A percentile compares a stretch with the other conserved stretches of the same genome.
phyloP scores from a whole-genome alignment of 2,329 filamentous ascomycete species.

The Didymella sp. region DNA sequence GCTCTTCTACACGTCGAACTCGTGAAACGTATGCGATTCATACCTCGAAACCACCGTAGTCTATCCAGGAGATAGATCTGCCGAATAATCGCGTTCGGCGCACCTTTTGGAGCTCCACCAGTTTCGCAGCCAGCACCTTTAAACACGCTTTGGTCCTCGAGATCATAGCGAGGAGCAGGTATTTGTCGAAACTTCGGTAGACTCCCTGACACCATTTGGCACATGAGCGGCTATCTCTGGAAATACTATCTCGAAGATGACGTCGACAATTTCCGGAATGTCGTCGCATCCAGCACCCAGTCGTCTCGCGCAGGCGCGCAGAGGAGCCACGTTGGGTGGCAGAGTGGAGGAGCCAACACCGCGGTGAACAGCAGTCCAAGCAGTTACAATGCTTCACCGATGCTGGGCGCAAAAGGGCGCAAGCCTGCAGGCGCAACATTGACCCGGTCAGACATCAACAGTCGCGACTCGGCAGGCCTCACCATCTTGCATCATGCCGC shows the following conservation, averaged over 20 bases:
- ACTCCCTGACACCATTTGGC: slow-evolving; percentile 50
- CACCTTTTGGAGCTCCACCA: slow-evolving; percentile 48
- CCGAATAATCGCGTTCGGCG: slow-evolving; percentile 31
- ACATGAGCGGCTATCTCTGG: slow-evolving; percentile 98
- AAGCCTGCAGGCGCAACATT: slow-evolving; percentile 50
- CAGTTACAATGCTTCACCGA: slow-evolving; percentile 56
- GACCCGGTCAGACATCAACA: slow-evolving; percentile 77
- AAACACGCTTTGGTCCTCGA: slow-evolving; percentile 86
- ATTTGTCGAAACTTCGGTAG: slow-evolving; percentile 62
- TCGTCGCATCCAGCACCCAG: slow-evolving; percentile 76
- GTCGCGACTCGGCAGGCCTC: slow-evolving; percentile 79
- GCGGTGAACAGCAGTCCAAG: slow-evolving; percentile 56
- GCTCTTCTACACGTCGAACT: background rate
- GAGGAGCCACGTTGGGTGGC: slow-evolving; percentile 53
- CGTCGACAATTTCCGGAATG: slow-evolving; percentile 90
- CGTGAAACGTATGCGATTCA: background rate
- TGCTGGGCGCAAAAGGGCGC: slow-evolving; percentile 45
- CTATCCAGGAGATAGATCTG: slow-evolving; percentile 11
- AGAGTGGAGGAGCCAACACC: slow-evolving; percentile 37
- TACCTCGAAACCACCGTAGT: background rate
- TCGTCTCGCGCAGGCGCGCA: slow-evolving; percentile 63
- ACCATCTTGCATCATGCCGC: slow-evolving; percentile 86
- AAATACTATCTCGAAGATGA: slow-evolving; percentile 97
- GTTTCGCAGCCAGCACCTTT: slow-evolving; percentile 71
- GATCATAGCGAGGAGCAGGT: slow-evolving; percentile 85